Evolutionary conservation across 371 early-diverging fungal genomes (phyloP), one percentile per base, ranked within the genome.

Genomic region (Lichtheimia ornata): DNA sequence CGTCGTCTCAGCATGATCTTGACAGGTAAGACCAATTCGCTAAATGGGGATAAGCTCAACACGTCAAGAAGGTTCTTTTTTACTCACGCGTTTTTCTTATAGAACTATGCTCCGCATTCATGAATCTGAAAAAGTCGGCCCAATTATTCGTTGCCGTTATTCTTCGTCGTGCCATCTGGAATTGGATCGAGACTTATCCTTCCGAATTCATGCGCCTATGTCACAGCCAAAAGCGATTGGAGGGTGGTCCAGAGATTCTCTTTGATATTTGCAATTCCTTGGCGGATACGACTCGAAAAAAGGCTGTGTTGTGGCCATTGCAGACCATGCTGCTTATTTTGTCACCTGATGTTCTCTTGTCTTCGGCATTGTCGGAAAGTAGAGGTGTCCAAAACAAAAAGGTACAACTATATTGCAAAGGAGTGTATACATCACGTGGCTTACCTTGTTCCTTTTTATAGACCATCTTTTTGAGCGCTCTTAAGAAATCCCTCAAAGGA

Each of bases 141-240:
- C 92, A 90, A 59, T 66, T 87, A 9, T 77, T 86, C 7, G 81
- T 88, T 58, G 89, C 91, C 0, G 82, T 88, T 13, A 83, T 87
- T 11, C 72, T 93, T 42, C 82, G 91, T 50, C 84, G 86, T 44
- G 86, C 89, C 3, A 92, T 94, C 62, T 94, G 94, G 94, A 92
- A 89, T 64, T 94, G 93, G 93, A 93, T 94, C 47, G 92, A 93
- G 65, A 83, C 84, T 0, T 91, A 87, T 66, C 93, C 94, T 0
- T 67, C 79, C 12, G 93, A 94, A 59, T 93, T 93, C 69, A 83
- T 88, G 53, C 79, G 75, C 27, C 67, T 93, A 20, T 89, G 86
- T 61, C 83, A 85, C 44, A 74, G 66, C n/a, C 88, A 88, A 64
- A 85, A 82, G 56, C 83, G 88, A n/a, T 67, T 93, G 45, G 93